phyloP scores from a whole-genome alignment of 257 asterid genomes.

The Petunia secreta region DNA sequence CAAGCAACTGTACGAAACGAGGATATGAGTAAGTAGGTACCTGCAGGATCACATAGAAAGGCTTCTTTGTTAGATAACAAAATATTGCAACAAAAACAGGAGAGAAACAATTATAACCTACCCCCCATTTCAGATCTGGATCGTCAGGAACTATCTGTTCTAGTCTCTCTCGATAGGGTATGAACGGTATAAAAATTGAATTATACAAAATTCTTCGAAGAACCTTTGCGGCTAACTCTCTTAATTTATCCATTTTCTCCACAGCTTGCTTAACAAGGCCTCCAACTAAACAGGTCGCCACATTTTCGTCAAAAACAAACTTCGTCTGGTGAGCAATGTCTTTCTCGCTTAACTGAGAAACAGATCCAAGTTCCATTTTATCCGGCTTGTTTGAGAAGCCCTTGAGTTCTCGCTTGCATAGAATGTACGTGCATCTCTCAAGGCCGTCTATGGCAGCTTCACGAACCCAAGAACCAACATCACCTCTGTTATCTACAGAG shows the following conservation, averaged over 20 bases:
- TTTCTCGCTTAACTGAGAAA: conserved; percentile 35
- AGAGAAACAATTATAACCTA: conserved; percentile 43
- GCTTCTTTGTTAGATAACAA: conserved; percentile 25
- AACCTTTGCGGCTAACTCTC: conserved; percentile 84
- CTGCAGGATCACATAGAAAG: conserved; percentile 52
- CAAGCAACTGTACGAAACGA: conserved; percentile 76
- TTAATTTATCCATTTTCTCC: conserved; percentile 92
- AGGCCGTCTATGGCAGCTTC: conserved; percentile 95
- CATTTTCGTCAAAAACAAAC: conserved; percentile 55
- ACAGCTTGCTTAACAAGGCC: conserved; percentile 83
- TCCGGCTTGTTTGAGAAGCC: conserved; percentile 32
- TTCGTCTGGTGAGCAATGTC: conserved; percentile 35
- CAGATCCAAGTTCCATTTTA: conserved; percentile 33
- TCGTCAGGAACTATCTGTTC: conserved; percentile 63
- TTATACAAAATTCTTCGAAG: conserved; percentile 71
- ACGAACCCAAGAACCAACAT: conserved; percentile 99
- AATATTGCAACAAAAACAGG: conserved; percentile 23
- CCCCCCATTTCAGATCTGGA: conserved; percentile 75
- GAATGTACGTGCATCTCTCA: conserved; percentile 84
- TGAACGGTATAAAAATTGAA: conserved; percentile 59
- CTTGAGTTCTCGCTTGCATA: conserved; percentile 61
- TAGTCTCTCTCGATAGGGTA: conserved; percentile 67
- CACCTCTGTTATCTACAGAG: conserved; percentile 95
- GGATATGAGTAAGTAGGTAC: conserved; percentile 79
- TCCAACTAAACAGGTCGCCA: conserved; percentile 71